phyloP scores from a whole-genome alignment of 768 basidiomycete species.

The Trichaptum fuscoviolaceum region DNA sequence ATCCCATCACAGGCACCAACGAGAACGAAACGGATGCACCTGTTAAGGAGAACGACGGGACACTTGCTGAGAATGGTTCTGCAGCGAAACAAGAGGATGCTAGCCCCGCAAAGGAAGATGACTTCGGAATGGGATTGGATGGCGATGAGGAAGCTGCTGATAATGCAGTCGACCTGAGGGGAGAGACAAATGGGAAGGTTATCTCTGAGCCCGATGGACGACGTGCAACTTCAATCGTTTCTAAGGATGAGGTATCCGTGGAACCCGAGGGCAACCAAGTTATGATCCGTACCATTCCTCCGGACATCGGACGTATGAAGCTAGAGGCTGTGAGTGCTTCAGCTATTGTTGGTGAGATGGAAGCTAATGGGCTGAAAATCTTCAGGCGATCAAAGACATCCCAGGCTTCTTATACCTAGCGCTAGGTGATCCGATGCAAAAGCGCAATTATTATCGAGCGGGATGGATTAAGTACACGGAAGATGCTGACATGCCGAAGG shows the following conservation, averaged over 20 bases:
- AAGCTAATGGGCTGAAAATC: constrained; percentile 11
- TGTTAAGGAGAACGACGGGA: constrained; percentile 43
- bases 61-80: constrained; percentile 28
- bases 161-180: constrained; percentile 47
- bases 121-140: constrained; percentile 32
- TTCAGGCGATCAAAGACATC: constrained; percentile 67
- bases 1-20: constrained; percentile 53
- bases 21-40: constrained; percentile 47
- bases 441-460: constrained; percentile 90
- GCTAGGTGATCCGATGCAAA: constrained; percentile 86
- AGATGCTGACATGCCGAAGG: constrained; percentile 73
- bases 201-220: constrained; percentile 14
- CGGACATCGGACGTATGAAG: constrained; percentile 84
- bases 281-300: constrained; percentile 93
- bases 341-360: constrained; percentile 7
- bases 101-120: constrained; percentile 10
- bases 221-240: constrained; percentile 23
- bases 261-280: constrained; percentile 82
- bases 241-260: constrained; percentile 57
- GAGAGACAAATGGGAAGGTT: constrained; percentile 49
- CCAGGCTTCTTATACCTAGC: constrained; percentile 87
- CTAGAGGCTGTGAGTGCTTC: constrained; percentile 71
- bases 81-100: constrained; percentile 28
- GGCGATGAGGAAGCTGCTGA: constrained; percentile 67
- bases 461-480: constrained; percentile 89